These are phyloP conservation scores for Acarospora socialis DNA, from an alignment of 2,329 filamentous ascomycete genomes.

Conservation along the genomic window DNA sequence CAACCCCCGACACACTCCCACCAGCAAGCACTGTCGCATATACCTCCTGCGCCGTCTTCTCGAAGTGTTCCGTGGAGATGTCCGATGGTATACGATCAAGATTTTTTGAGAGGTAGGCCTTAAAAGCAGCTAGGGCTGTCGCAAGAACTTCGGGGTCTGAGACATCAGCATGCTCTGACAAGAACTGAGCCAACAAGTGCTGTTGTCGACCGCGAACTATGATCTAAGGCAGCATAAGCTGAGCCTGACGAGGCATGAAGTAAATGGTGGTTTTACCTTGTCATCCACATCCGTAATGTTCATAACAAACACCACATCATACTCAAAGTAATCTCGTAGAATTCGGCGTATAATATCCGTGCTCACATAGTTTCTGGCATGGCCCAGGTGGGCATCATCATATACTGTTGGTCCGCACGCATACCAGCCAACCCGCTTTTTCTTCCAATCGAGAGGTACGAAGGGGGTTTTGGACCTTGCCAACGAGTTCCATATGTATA, in stretches of 20 bases:
- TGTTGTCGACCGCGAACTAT: conserved; percentile 58
- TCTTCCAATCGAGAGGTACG: conserved; percentile 52
- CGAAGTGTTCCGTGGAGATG: conserved; percentile 33
- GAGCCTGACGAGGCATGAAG: no score
- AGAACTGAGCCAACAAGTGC: conserved; percentile 59
- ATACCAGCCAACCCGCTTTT: conserved; percentile 66
- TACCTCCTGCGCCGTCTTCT: conserved; percentile 31
- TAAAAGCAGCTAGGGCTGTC: conserved; percentile 37
- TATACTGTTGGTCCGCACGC: conserved; percentile 80
- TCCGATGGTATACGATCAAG: conserved; percentile 35
- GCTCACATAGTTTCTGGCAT: conserved; percentile 80
- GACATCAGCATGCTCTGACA: conserved; percentile 34
- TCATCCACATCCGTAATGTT: conserved; percentile 81
- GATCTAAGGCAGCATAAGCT: no score
- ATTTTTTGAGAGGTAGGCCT: conserved; percentile 54
- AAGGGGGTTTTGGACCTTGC: conserved; percentile 62
- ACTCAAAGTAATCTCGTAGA: conserved; percentile 68
- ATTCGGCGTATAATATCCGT: conserved; percentile 80
- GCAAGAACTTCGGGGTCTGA: conserved; percentile 31
- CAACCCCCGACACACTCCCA: conserved; percentile 38
- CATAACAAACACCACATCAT: conserved; percentile 76
- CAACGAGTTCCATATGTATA: conserved; percentile 71
- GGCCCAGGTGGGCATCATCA: conserved; percentile 67
- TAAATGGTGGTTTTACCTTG: no score
- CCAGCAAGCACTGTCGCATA: conserved; percentile 43